phyloP scores from a whole-genome alignment of 176 grass and related monocot species.

The Carex myosuroides region DNA sequence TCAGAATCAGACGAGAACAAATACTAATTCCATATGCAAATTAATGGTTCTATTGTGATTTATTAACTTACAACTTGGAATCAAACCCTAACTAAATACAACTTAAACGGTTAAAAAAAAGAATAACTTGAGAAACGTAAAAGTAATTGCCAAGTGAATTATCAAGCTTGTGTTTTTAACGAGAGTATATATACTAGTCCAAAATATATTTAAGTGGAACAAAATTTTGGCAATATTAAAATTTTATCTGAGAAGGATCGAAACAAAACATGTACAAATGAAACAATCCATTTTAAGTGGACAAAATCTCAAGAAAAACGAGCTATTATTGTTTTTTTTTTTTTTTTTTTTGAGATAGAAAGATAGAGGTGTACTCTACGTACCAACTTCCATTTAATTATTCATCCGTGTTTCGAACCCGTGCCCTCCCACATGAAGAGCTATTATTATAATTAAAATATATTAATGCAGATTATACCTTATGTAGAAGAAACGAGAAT shows the following conservation, averaged over 20 bases:
- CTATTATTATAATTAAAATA: no score
- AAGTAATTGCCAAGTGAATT: not conserved
- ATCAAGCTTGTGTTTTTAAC: not conserved
- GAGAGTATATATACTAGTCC: not conserved
- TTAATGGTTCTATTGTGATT: not conserved
- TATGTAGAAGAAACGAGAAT: slow-evolving; percentile 19
- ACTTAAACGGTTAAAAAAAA: not conserved
- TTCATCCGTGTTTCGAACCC: no score
- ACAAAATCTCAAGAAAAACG: not conserved
- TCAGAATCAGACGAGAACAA: not conserved
- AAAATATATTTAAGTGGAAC: no score
- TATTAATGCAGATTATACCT: no score
- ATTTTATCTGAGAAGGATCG: not conserved
- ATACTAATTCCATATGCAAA: not conserved
- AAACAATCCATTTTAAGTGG: not conserved
- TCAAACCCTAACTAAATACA: not conserved
- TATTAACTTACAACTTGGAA: not conserved
- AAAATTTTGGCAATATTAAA: not conserved
- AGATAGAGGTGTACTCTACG: no score
- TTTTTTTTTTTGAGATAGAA: no score
- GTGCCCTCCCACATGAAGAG: no score
- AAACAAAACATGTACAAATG: not conserved
- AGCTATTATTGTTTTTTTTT: not conserved
- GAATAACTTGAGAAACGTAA: not conserved
- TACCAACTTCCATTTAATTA: no score